Base-by-base conservation (phyloP, 805 yeast species). In the Saccharomyces mikatae region DNA sequence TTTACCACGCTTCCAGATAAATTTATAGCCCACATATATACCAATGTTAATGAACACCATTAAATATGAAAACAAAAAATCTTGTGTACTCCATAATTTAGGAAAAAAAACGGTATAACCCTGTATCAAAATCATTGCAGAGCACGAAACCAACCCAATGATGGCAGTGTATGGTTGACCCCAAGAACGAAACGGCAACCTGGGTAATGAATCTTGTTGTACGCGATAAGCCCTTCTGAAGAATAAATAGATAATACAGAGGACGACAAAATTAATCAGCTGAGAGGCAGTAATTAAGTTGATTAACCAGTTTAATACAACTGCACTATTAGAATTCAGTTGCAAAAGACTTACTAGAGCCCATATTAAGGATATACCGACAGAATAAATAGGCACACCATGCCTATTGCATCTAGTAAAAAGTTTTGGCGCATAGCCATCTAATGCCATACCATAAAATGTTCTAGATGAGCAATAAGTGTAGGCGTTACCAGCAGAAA, bases 401-500 rank as follows among this genome's bases (percentile, higher is more conserved):
- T 77, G 75, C 49, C 74, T 76, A 58, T 82, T 78, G 62, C 92
- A 85, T 57, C 71, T 74, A 11, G 80, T 71, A 60, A 89, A 86
- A 47, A 86, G 60, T 41, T 72, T 72, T 10, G 96, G 96, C 1
- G 94, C 92, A 57, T 80, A 79, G 0, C 92, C 90, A 61, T 80
- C 81, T 30, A 80, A 69, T 0, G 94, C 86, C 68, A 87, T 73
- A 2, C 89, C 89, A 66, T 83, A 83, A 24, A 88, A 72, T 0
- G 87, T 75, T 59, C 86, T 74, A 6, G 89, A 80, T 0, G 92
- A 84, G 56, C 89, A 83, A 64, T 81, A 87, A 36, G 87, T 80
- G 66, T 83, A 86, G 1, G 92, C 86, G 67, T 88, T 88, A 52
- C 96, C 96, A 1, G 96, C 90, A 36, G 90, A 83, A 60, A 88